These are phyloP conservation scores for Helianthus annuus DNA, from an alignment of 129 eudicot species.

Conservation along the genomic window HanXRQr2.0-SUNRISE NC_035444.2:156660605-156661104, in stretches of 20 bases:
- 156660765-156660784: too few species aligned
- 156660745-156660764: too few species aligned
- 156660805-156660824: too few species aligned
- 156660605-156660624: background rate
- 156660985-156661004: constrained; percentile 15
- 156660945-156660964: background rate
- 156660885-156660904: too few species aligned
- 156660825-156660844: too few species aligned
- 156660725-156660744: too few species aligned
- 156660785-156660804: too few species aligned
- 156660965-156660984: background rate
- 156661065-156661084: constrained; percentile 85
- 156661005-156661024: constrained; percentile 26
- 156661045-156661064: constrained; percentile 82
- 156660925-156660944: background rate
- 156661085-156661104: constrained; percentile 85
- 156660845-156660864: too few species aligned
- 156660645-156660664: background rate
- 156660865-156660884: too few species aligned
- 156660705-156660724: background rate
- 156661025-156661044: constrained; percentile 93
- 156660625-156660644: background rate
- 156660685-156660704: background rate
- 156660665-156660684: background rate
- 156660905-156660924: too few species aligned